Evolutionary conservation across 805 yeast species (phyloP).

Genomic region (Suhomyces xylopsoci): DNA sequence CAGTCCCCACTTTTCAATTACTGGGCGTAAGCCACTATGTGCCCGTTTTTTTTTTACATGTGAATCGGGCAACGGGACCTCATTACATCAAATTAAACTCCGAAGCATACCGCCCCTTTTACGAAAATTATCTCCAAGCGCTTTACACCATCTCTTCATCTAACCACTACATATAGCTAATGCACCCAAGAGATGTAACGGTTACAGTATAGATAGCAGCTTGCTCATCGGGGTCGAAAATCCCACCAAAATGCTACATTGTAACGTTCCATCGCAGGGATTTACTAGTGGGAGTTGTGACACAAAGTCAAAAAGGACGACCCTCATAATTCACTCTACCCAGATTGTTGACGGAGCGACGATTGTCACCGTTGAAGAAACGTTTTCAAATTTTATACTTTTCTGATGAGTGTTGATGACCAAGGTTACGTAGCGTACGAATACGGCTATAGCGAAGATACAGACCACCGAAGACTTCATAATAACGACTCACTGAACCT

Average conservation of each 20-base stretch:
- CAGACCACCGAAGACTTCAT: background rate
- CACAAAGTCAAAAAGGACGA: background rate
- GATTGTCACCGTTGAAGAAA: background rate
- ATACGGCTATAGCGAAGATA: background rate
- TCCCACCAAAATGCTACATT: background rate
- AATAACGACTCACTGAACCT: background rate
- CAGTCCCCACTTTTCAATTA: background rate
- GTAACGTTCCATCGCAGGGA: conserved; percentile 2
- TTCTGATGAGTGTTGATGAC: conserved; percentile 1
- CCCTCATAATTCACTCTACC: background rate
- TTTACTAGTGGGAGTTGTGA: background rate
- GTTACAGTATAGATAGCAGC: background rate
- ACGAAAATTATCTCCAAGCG: background rate
- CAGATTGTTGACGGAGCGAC: background rate
- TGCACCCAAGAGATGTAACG: background rate
- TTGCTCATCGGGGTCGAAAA: background rate
- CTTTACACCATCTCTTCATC: background rate
- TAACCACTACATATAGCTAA: background rate
- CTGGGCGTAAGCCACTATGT: background rate
- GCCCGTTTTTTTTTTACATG: background rate
- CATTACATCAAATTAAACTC: background rate
- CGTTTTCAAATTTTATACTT: background rate
- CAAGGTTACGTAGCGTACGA: background rate
- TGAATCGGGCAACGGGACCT: background rate
- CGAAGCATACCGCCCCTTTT: background rate